Evolutionary conservation across 1,139 yeast species (phyloP), one percentile per base, ranked within the genome.

Genomic region (Sugiyamaella castrensis): DNA sequence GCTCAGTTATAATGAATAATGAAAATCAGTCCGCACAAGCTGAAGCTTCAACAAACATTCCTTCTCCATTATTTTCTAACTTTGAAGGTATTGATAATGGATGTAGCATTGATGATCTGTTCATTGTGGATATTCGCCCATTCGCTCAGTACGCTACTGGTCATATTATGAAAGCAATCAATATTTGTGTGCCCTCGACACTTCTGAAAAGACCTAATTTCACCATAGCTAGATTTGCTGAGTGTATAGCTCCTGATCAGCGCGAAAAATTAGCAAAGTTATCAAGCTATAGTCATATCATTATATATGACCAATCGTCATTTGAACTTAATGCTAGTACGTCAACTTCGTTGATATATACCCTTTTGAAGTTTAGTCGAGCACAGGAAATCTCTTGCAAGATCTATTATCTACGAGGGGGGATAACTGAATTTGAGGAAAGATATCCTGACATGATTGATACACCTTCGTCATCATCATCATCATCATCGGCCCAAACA

Each of bases 131-230:
- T 62, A 79, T 83, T 15, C 72, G 96, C 46, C 84, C 95, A 0
- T 84, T 77, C 59, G 77, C 84, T 4, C 87, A 82, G 47, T 84
- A 71, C 63, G 71, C 77, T 30, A 71, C 69, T 49, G 62, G 73
- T 4, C 82, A 82, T 51, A 62, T 87, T 12, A 59, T 58, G n/a
- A 68, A 74, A 40, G 77, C 95, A 1, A 69, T 84, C 39, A 84
- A 84, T 61, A 75, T 87, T 32, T 84, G 91, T 60, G 70, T 87
- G 24, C 95, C 95, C 1, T 81, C 92, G 15, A 87, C 95, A 1
- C 71, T 87, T 42, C 69, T 87, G 55, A 84, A 84, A 62, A 75
- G 96, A 54, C 73, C 79, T 34, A 81, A 79, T 51, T 86, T 83
- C 60, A 77, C 78, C 13, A 69, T 86, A 47, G 56, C 70, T 49